phyloP scores from a whole-genome alignment of 306 rosid genomes.

The Fragaria vesca region DNA sequence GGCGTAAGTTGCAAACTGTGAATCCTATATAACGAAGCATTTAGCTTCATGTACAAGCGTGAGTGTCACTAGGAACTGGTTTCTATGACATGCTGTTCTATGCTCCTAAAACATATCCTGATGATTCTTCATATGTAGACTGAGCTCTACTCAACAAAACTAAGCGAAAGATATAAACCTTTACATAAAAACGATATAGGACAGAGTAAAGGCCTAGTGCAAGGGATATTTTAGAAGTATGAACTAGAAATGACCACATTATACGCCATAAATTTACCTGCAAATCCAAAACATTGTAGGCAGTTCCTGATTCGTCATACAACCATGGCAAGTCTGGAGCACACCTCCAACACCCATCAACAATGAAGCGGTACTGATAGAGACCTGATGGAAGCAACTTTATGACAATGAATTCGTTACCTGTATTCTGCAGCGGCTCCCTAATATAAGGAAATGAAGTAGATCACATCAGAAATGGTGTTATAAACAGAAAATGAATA shows the following conservation, averaged over 20 bases:
- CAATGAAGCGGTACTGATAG: constrained; percentile 72
- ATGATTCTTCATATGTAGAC: neutral
- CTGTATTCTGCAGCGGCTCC: constrained; percentile 53
- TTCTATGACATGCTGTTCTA: neutral
- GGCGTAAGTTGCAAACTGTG: neutral
- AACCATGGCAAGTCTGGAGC: constrained; percentile 74
- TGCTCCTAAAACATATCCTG: neutral
- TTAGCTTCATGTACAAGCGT: neutral
- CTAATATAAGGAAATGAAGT: constrained; percentile 41
- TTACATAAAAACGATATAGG: neutral
- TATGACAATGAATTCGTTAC: constrained; percentile 33
- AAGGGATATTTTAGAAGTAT: neutral
- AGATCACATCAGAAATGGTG: constrained; percentile 18
- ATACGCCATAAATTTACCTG: constrained; percentile 45
- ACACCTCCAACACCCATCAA: constrained; percentile 63
- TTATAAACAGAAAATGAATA: constrained; percentile 12
- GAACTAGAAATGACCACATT: neutral
- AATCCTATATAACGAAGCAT: neutral
- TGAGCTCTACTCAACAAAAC: neutral
- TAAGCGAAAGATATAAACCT: neutral
- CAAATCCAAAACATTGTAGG: constrained; percentile 75
- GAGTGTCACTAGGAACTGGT: neutral
- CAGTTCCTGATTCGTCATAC: constrained; percentile 45
- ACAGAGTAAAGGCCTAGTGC: neutral
- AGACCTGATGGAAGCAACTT: constrained; percentile 64